Base-by-base conservation (phyloP, 2,329 filamentous ascomycete genomes). In the Aspergillus nomiae region DNA sequence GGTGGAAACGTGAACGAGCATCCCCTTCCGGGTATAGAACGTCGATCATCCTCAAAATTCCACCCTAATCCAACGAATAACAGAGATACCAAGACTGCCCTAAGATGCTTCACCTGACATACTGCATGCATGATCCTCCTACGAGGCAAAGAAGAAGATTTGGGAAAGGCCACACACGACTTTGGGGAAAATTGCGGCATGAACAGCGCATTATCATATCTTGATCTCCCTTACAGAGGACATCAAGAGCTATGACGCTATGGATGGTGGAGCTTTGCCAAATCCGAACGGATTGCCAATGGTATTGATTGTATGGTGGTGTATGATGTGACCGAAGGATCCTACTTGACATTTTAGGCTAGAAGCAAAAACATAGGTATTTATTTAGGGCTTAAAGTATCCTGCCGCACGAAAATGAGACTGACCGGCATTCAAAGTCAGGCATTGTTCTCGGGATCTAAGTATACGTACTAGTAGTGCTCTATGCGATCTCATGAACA, bases 11-110 rank as follows among this genome's bases (percentile, higher is more conserved):
- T 32, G 57, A 43, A 58, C 56, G 38, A 65, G 61, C 55, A 38
- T 38, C 61, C 61, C 53, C 24, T 61, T 60, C 59, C 34, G 58
- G 58, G 41, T 28, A 48, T 57, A 36, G 43, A 54, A 54, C 55
- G 64, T 59, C 56, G 61, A 65, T 65, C 65, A 63, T 61, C 59
- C 43, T 14, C 26, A 38, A 51, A 50, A 16, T 56, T 36, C 53
- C 46, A 48, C 53, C 58, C 58, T 58, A 60, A 64, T 32, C 46
- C 26, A 30, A 54, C 63, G 19, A 61, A 56, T 30, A 55, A 45
- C 28, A 45, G 48, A 51, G 34, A 45, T 34, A 19, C 46, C 43
- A 51, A 14, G 32, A 45, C n/a, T 26, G 12, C 51, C 34, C 32
- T 55, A 38, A 55, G 51, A 21, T 53, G 38, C 45, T 59, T 50